phyloP scores from a whole-genome alignment of 1,139 yeast species.

The Scheffersomyces illinoinensis region DNA sequence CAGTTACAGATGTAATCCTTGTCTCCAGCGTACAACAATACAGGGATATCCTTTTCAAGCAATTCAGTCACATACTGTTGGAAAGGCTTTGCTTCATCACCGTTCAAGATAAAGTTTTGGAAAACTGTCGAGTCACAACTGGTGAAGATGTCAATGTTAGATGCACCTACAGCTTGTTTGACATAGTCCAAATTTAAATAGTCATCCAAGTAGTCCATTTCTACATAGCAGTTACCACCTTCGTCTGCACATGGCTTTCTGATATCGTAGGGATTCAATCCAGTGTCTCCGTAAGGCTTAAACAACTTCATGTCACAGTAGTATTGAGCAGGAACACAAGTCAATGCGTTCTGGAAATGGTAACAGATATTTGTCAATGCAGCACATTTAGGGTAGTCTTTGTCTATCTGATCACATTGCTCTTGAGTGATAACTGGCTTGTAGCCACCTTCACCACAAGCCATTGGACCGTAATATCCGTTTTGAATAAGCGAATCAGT shows the following conservation, averaged over 20 bases:
- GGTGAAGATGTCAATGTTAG: constrained; percentile 53
- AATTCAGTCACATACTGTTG: constrained; percentile 60
- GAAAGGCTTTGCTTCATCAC: constrained; percentile 68
- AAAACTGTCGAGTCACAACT: constrained; percentile 61
- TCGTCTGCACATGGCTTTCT: constrained; percentile 57
- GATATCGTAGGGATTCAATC: constrained; percentile 70
- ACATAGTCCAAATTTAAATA: constrained; percentile 63
- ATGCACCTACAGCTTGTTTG: constrained; percentile 59
- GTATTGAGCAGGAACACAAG: constrained; percentile 56
- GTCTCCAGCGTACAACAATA: constrained; percentile 42
- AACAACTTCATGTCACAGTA: constrained; percentile 41
- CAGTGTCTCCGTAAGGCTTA: constrained; percentile 57
- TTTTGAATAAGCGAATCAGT: constrained; percentile 75
- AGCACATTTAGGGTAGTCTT: constrained; percentile 58
- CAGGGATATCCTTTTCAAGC: constrained; percentile 49
- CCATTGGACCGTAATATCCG: constrained; percentile 76
- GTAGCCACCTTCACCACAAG: constrained; percentile 81
- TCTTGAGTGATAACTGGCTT: constrained; percentile 63
- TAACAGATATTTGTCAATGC: constrained; percentile 56
- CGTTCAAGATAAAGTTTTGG: constrained; percentile 53
- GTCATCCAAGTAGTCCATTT: constrained; percentile 52
- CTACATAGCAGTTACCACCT: constrained; percentile 57
- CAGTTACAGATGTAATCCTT: constrained; percentile 43
- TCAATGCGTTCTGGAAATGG: constrained; percentile 38
- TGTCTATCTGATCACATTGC: constrained; percentile 55